phyloP scores from a whole-genome alignment of 164 flowering plant genomes.

The Protea cynaroides region DNA sequence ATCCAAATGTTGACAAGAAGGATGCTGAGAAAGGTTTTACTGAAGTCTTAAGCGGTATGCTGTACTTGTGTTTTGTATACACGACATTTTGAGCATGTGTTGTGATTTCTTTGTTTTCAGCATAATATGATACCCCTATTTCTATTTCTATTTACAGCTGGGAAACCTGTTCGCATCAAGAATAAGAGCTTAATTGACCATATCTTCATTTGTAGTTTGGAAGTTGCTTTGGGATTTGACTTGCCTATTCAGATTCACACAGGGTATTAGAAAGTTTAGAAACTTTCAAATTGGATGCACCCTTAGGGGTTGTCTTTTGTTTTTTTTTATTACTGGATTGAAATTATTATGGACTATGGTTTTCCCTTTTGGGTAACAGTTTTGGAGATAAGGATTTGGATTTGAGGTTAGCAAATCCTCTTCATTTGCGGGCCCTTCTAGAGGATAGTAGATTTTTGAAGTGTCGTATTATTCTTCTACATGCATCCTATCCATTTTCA shows the following conservation, averaged over 20 bases:
- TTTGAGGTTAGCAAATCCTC: slow-evolving; percentile 81
- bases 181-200: slow-evolving; percentile 80
- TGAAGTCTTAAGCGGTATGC: slow-evolving; percentile 55
- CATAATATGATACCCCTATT: slow-evolving; percentile 5
- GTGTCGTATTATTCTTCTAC: slow-evolving; percentile 72
- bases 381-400: slow-evolving; percentile 93
- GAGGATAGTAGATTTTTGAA: slow-evolving; percentile 74
- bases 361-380: slow-evolving; percentile 25
- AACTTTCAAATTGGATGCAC: neutral
- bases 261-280: slow-evolving; percentile 45
- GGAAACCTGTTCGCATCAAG: slow-evolving; percentile 64
- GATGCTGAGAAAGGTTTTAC: slow-evolving; percentile 76
- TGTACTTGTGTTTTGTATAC: neutral
- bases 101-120: neutral
- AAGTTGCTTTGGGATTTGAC: slow-evolving; percentile 55
- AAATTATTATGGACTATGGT: neutral
- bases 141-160: slow-evolving; percentile 40
- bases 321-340: neutral
- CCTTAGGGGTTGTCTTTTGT: neutral
- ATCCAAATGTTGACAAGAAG: slow-evolving; percentile 45
- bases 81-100: neutral
- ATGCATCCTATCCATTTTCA: slow-evolving; percentile 93
- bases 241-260: slow-evolving; percentile 94
- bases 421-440: slow-evolving; percentile 73
- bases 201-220: slow-evolving; percentile 63